Percentiles rank a stretch among this genome's conserved stretches.
These are phyloP conservation scores for Solanum sejunctum DNA, from an alignment of 257 asterid genomes.

Conservation along the genomic window DNA sequence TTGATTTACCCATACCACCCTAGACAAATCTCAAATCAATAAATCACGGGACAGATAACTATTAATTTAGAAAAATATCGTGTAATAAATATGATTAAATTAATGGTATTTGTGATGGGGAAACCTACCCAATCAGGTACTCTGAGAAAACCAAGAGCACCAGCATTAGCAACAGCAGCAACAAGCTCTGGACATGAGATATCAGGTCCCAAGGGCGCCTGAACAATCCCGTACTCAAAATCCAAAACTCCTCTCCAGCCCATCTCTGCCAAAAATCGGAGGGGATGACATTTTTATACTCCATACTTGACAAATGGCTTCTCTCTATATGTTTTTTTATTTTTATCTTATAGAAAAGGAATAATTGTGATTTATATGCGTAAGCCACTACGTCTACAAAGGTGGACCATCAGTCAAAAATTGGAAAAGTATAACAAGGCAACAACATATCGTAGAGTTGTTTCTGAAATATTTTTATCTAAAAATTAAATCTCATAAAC, in stretches of 20 bases:
- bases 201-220: conserved; percentile 88
- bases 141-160: conserved; percentile 59
- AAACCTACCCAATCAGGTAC: conserved; percentile 63
- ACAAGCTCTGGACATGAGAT: conserved; percentile 76
- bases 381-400: background rate
- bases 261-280: conserved; percentile 18
- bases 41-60: background rate
- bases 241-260: conserved; percentile 85
- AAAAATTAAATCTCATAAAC: no score
- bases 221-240: conserved; percentile 77
- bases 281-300: background rate
- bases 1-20: no score
- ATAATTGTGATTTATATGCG: background rate
- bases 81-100: no score
- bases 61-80: no score
- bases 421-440: no score
- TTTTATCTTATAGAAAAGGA: background rate
- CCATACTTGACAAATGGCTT: background rate
- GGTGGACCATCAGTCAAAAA: no score
- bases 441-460: no score
- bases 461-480: no score
- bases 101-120: no score
- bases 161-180: conserved; percentile 81
- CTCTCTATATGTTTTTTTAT: background rate
- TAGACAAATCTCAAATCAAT: background rate